Evolutionary conservation across 305 asterid species (phyloP), one percentile per base, ranked within the genome.

Genomic region (Fraxinus velutina): DNA sequence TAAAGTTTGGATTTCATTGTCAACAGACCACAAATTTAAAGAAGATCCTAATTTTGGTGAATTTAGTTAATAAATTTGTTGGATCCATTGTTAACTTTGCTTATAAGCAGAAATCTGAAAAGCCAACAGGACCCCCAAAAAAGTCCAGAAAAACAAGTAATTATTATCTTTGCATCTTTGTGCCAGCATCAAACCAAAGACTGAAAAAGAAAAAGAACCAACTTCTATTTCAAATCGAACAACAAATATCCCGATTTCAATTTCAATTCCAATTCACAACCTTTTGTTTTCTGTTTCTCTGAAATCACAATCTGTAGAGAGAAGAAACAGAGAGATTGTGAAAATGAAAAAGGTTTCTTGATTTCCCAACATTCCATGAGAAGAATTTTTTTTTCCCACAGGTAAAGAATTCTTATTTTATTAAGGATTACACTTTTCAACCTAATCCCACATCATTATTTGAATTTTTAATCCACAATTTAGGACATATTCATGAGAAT

Each of bases 401-500:
- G 84, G 92, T 85, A 81, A 82, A 73, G 13, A 73, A 73, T 44
- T 79, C 79, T 83, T 82, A 78, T 10, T 86, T 73, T 44, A 42
- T 42, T 44, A 85, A 85, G 77, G 77, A 84, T 87, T 82, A 80
- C 84, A 82, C 79, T 80, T 78, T 78, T 83, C 62, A 85, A 88
- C 91, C 92, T 88, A 86, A 90, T 88, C 86, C 78, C 84, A 34
- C 70, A 85, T 88, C 87, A 83, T 79, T 78, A 42, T 68, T 85
- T 47, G 29, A 74, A 66, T 86, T 80, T 79, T 42, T 60, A 79
- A 79, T 73, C 87, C 86, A 66, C 37, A 77, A 81, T 64, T 78
- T 85, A 42, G 87, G 82, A 86, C 86, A 84, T 86, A 79, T 84
- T 88, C 90, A 89, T 83, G 79, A 80, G 87, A 84, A 88, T 89